Evolutionary conservation across 345 rosid genomes (phyloP), one percentile per base, ranked within the genome.

Genomic region (Limnanthes douglasii): DNA sequence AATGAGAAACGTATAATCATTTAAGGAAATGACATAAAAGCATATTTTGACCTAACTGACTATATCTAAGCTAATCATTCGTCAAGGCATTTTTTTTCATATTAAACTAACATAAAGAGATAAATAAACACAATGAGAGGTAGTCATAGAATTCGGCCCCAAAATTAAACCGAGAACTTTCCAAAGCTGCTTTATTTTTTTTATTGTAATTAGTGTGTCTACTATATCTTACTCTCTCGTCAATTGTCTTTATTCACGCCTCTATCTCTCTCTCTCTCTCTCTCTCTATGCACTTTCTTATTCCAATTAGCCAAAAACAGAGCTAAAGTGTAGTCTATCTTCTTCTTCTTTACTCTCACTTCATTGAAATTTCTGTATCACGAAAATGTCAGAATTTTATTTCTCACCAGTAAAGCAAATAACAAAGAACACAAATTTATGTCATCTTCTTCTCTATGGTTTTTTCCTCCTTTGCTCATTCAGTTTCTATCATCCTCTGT

Each of bases 181-280:
- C 55, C 23, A 70, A 68, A 66, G 61, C 26, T 16, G 59, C 62
- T 66, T 62, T 56, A 6, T 36, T 44, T 40, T 21, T 33, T 18
- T 51, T 19, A 51, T 34, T 21, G 7, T 21, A 32, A 41, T 46
- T 42, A 34, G 2, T 16, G 26, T 44, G 2, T 28, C 29, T 13
- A 21, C 31, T 25, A 18, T 41, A 32, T 40, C 21, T 26, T 29
- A 26, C 57, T 23, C 31, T 41, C 51, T 7, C 8, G 13, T 49
- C 48, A 38, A 50, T 21, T 24, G 49, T 79, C 77, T 68, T 51
- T 54, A 65, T 53, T 65, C 78, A 67, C 75, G 66, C 77, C 82
- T 53, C 72, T 57, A 58, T 61, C 48, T 1, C 56, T 32, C 47
- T 31, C 45, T 31, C 57, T 42, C 53, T 45, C 18, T 29, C 33